Base-by-base conservation (phyloP, 2,329 filamentous ascomycete genomes). In the Trichoderma afroharzianum region DNA sequence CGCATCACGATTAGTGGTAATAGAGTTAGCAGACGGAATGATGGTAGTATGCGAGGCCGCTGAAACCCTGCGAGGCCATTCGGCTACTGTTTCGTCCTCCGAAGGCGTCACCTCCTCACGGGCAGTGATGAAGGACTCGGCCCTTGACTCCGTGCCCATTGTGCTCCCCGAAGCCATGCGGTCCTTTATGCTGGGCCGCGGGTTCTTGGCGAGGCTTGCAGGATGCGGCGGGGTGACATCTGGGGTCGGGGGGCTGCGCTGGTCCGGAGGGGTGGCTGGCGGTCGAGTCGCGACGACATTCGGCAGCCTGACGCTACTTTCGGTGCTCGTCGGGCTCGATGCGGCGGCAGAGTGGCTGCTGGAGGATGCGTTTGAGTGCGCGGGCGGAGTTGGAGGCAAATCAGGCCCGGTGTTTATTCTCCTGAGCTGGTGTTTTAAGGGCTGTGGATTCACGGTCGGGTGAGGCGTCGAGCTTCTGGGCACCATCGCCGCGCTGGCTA, bases 121-220 rank as follows among this genome's bases (percentile, higher is more conserved):
- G 5, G 92, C 92, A 3, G 92, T 94, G 74, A 83, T 90, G 77
- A 93, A 94, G 1, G 92, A 94, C 68, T 91, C 90, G 26, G 90
- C 86, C 50, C 86, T 86, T n/a, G 88, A 90, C 67, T 88, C 90
- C 1, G 84, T 55, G 11, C 57, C 85, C 7, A 85, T 88, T 11
- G 85, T 90, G 11, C 85, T 80, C 73, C 87, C 87, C 36, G 87
- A 88, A 26, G 81, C 80, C 50, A 82, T 80, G 39, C 87, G 85
- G 74, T 90, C 86, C 73, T 80, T 81, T 58, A 84, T 76, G 21
- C 80, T 78, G 21, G 86, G 85, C 36, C 87, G 86, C 59, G 83
- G 77, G 68, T 81, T 77, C 36, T 63, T 76, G 82, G 83, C 18
- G 84, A 81, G 84, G 47, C 79, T 80, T 62, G 79, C 77, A 57